Evolutionary conservation across 345 rosid genomes (phyloP), one percentile per base, ranked within the genome.

Genomic region (Camelina sativa): DNA sequence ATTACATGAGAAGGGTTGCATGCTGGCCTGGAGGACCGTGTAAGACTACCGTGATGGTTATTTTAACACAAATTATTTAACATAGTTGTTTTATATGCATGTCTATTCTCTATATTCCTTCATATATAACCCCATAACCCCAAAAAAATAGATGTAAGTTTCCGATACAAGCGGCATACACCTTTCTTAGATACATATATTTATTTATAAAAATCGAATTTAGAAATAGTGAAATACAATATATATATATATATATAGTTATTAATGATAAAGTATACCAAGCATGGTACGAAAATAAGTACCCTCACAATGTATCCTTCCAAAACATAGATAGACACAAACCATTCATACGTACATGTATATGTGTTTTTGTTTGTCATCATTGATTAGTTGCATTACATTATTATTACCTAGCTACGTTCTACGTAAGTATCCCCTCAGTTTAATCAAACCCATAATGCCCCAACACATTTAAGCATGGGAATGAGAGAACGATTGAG

Each of bases 401-500:
- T 65, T 65, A 46, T 55, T 37, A 11, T 55, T 55, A 22, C 8
- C 11, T 22, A 52, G 1, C 12, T 52, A 52, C 7, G 41, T 32
- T 11, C 19, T 32, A 28, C 1, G 57, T 22, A 23, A 23, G 2
- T 22, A 40, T 41, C 3, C 0, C 3, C 47, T 40, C n/a, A 32
- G 38, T 12, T 13, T 46, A 25, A 17, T 87, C 74, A 89, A 53
- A 89, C 81, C 92, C 90, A 91, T 25, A 89, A 58, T 1, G 95
- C 97, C 11, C 97, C 96, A 8, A 63, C 93, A 5, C 78, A 48
- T 74, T 64, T 86, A 37, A 91, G 96, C 93, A 82, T 80, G 2
- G 93, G 89, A 74, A 85, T 76, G 35, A 89, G 80, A 66, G 90
- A 70, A 6, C 88, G 83, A 50, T 80, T 88, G 28, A 91, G 97